Base-by-base conservation (phyloP, 495 filamentous ascomycete species). In the Annulohypoxylon bovei region DNA sequence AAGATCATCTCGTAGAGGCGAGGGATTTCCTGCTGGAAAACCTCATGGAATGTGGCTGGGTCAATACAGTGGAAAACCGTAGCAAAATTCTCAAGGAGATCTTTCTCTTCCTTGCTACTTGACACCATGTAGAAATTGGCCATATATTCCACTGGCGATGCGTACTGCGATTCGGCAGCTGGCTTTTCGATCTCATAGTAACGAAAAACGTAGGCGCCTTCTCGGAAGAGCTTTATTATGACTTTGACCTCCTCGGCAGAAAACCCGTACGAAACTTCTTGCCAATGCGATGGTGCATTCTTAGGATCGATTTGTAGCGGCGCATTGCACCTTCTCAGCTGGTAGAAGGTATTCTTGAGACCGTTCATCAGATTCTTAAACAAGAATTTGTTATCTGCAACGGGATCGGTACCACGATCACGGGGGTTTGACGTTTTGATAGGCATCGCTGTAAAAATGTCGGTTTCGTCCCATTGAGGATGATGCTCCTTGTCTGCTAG, bases 291-390 rank as follows among this genome's bases (percentile, higher is more conserved):
- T 4, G 96, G 94, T 5, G 92, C 92, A 67, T 90, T 93, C 27
- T 83, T 85, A 2, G 88, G 81, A 66, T 98, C 95, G 28, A 95
- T 89, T 16, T 87, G 86, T 0, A 93, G 87, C 0, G 76, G 72
- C 1, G 79, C 75, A 78, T 99, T 99, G 82, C 93, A 97, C 27
- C 90, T 89, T 79, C 94, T 93, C 37, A 99, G 83, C 75, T 97
- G 93, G 72, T 97, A 98, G 79, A 99, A 93, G 49, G 97, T 95
- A 73, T 93, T 97, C 77, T 98, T 99, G 9, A 99, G 81, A 0
- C 96, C 96, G 73, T 96, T 96, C 83, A 99, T 92, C n/a, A 99
- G 82, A 70, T 98, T 99, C 80, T 93, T 96, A 83, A 99, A 98
- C 1, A 99, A 81, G 74, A 98, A 99, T 71, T 98, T 95, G 79